phyloP scores from a whole-genome alignment of 2,329 filamentous ascomycete species.

The Aureobasidium sp. region DNA sequence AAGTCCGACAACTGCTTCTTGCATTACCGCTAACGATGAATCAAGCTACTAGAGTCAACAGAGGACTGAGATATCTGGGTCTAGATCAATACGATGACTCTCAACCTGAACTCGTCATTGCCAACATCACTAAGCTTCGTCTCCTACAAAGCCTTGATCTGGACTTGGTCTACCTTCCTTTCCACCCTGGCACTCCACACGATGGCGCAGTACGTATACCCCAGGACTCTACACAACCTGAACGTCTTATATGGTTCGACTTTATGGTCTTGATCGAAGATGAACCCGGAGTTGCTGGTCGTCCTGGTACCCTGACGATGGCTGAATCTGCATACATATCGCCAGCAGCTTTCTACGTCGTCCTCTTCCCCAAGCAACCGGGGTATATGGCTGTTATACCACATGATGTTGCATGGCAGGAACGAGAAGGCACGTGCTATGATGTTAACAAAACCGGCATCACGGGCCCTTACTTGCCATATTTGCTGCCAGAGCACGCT shows the following conservation, averaged over 20 bases:
- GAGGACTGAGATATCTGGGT: conserved; percentile 7
- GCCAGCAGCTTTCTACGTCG: conserved; percentile 8
- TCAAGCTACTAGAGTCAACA: not conserved
- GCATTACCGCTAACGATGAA: not conserved
- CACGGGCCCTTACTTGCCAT: conserved; percentile 1
- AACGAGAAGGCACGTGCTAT: not conserved
- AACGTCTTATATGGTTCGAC: conserved; percentile 11
- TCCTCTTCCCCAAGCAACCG: not conserved
- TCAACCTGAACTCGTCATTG: not conserved
- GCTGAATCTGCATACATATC: not conserved
- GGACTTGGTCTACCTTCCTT: not conserved
- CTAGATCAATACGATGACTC: not conserved
- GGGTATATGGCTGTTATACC: conserved; percentile 6
- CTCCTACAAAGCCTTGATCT: not conserved
- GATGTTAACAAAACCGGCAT: not conserved
- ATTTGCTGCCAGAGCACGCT: conserved; percentile 1
- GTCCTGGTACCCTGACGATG: not conserved
- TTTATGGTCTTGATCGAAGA: conserved; percentile 2
- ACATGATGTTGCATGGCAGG: not conserved
- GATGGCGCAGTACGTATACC: conserved; percentile 4
- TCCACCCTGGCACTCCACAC: not conserved
- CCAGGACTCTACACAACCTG: not conserved
- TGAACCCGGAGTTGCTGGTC: not conserved
- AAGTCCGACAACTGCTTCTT: not conserved
- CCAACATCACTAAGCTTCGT: conserved; percentile 8